These are phyloP conservation scores for Drechslerella coelobrocha DNA, from an alignment of 2,329 filamentous ascomycete genomes.

Conservation along the genomic window DNA sequence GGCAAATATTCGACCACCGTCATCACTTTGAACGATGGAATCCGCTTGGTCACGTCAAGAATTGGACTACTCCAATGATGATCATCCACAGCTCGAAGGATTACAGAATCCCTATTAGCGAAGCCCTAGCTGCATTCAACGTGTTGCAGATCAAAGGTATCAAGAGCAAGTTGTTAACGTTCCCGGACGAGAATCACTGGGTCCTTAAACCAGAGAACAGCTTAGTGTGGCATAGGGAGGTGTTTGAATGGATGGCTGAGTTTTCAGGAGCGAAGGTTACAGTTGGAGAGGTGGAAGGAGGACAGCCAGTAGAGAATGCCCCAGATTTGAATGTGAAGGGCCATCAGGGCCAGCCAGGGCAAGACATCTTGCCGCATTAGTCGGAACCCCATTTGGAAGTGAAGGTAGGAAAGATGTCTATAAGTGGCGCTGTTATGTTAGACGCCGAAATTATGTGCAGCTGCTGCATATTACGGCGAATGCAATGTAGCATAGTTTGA, in stretches of 20 bases:
- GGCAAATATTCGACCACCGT: conserved; percentile 64
- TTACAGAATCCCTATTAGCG: conserved; percentile 83
- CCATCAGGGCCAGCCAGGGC: not conserved
- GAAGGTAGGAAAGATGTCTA: too few relatives aligned
- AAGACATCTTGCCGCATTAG: conserved; percentile 20
- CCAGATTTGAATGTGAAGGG: conserved; percentile 15
- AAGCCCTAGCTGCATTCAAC: conserved; percentile 85
- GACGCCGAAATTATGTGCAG: too few relatives aligned
- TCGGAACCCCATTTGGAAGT: too few relatives aligned
- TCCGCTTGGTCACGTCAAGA: conserved; percentile 67
- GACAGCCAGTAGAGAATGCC: conserved; percentile 19
- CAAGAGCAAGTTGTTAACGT: conserved; percentile 78
- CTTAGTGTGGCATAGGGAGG: conserved; percentile 85
- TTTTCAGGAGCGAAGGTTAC: conserved; percentile 17
- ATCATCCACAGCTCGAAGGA: conserved; percentile 91
- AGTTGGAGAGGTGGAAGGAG: conserved; percentile 16
- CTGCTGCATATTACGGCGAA: too few relatives aligned
- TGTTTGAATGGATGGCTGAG: conserved; percentile 70
- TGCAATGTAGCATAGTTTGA: too few relatives aligned
- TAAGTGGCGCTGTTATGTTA: too few relatives aligned
- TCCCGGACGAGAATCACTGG: conserved; percentile 82
- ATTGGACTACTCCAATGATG: conserved; percentile 87
- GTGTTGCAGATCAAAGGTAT: conserved; percentile 77
- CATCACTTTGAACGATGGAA: conserved; percentile 74
- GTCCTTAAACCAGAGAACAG: conserved; percentile 91